Evolutionary conservation across 805 yeast genomes (phyloP).

Genomic region (Starmerella vaccinii): DNA sequence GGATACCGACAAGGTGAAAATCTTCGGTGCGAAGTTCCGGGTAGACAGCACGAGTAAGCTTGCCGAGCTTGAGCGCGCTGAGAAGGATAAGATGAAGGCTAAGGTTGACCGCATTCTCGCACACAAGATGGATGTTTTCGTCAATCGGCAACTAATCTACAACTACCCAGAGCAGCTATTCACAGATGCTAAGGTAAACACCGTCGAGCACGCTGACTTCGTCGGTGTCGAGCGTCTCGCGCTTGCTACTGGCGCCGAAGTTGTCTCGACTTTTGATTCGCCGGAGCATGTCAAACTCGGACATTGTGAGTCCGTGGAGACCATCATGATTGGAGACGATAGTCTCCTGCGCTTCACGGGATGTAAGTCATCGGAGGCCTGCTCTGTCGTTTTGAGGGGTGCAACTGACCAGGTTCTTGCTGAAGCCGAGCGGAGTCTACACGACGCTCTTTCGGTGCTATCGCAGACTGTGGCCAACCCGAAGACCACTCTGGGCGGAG

Average conservation of each 20-base stretch:
- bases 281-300: conserved; percentile 83
- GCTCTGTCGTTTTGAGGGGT: conserved; percentile 91
- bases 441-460: conserved; percentile 90
- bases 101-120: conserved; percentile 83
- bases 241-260: conserved; percentile 95
- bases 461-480: conserved; percentile 92
- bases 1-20: conserved; percentile 95
- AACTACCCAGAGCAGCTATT: conserved; percentile 97
- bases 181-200: conserved; percentile 74
- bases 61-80: conserved; percentile 90
- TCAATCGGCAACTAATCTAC: conserved; percentile 91
- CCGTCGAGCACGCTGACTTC: conserved; percentile 96
- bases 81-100: conserved; percentile 79
- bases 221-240: conserved; percentile 97
- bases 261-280: conserved; percentile 87
- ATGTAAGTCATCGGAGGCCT: conserved; percentile 88
- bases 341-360: conserved; percentile 88
- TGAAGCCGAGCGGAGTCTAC: conserved; percentile 93
- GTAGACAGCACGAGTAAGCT: conserved; percentile 90
- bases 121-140: conserved; percentile 79
- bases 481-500: conserved; percentile 88
- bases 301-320: conserved; percentile 80
- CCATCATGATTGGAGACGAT: conserved; percentile 86
- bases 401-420: conserved; percentile 95
- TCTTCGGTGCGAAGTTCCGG: conserved; percentile 94